Conservation (phyloP, 2,329 filamentous ascomycete species). For the Paecilomyces formosus region DNA sequence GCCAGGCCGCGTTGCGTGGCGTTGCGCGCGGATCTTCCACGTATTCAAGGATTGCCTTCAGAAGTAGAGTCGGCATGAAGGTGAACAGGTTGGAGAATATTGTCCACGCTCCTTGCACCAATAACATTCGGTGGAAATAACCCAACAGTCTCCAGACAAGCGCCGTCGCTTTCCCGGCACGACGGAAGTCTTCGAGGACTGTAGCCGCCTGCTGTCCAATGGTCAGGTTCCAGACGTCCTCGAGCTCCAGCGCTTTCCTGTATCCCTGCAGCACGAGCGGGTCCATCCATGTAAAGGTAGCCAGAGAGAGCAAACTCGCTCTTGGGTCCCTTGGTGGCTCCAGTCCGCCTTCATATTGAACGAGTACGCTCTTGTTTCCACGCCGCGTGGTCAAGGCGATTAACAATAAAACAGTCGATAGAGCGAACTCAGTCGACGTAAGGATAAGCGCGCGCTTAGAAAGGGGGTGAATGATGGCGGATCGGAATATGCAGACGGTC, state of each 20-base stretch:
- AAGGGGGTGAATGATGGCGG: conserved; percentile 68
- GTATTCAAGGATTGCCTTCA: conserved; percentile 88
- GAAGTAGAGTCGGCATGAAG: conserved; percentile 82
- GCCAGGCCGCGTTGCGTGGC: conserved; percentile 84
- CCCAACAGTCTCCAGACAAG: conserved; percentile 73
- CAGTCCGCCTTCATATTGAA: conserved; percentile 85
- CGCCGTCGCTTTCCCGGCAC: conserved; percentile 71
- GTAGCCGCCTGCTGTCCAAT: conserved; percentile 79
- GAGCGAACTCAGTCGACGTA: conserved; percentile 63
- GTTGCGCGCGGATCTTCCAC: conserved; percentile 73
- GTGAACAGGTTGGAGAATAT: conserved; percentile 73
- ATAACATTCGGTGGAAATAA: conserved; percentile 71
- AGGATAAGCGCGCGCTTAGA: conserved; percentile 57
- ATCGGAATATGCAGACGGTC: conserved; percentile 70
- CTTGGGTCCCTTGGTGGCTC: conserved; percentile 80
- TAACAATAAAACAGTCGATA: conserved; percentile 65
- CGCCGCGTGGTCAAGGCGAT: conserved; percentile 78
- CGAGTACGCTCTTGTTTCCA: conserved; percentile 79
- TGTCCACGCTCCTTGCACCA: conserved; percentile 75
- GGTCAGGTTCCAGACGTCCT: conserved; percentile 85
- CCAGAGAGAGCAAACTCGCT: conserved; percentile 80
- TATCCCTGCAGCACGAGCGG: conserved; percentile 83
- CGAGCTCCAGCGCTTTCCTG: conserved; percentile 71
- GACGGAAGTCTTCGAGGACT: conserved; percentile 75
- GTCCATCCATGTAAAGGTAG: conserved; percentile 88